A percentile compares a stretch with the other conserved stretches of the same genome.
Evolutionary conservation across 345 rosid species (phyloP).

Genomic region (Punica granatum): DNA sequence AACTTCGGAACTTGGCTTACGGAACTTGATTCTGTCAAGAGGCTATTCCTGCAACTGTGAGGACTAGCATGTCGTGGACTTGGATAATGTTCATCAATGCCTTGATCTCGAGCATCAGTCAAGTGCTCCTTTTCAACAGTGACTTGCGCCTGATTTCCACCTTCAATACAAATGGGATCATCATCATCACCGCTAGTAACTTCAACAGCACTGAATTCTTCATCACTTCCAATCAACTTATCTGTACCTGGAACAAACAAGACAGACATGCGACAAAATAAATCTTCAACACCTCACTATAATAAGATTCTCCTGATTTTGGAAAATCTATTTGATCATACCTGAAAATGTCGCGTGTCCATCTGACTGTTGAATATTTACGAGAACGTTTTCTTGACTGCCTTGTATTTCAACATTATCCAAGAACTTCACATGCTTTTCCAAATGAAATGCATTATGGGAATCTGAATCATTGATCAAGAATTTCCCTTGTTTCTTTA

Average conservation of each 20-base stretch:
- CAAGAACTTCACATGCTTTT: constrained; percentile 39
- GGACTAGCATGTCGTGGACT: background rate
- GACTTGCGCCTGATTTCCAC: constrained; percentile 17
- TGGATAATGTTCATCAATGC: background rate
- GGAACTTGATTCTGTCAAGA: constrained; percentile 17
- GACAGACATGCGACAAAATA: constrained; percentile 15
- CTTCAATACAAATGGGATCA: constrained; percentile 14
- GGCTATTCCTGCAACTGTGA: constrained; percentile 15
- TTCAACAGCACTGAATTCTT: constrained; percentile 9
- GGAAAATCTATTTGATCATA: constrained; percentile 14
- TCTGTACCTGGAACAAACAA: constrained; percentile 15
- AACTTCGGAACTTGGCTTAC: constrained; percentile 12
- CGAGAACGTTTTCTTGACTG: constrained; percentile 2
- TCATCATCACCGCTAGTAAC: constrained; percentile 17
- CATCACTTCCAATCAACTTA: constrained; percentile 16
- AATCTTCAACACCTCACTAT: constrained; percentile 4
- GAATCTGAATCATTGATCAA: constrained; percentile 7
- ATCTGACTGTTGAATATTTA: constrained; percentile 5
- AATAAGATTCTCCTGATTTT: constrained; percentile 2
- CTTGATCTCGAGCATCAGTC: constrained; percentile 11
- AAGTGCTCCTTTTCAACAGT: constrained; percentile 16
- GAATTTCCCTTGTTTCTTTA: constrained; percentile 26
- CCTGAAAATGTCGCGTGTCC: constrained; percentile 8
- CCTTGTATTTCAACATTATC: constrained; percentile 19
- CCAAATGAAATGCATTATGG: constrained; percentile 17